Evolutionary conservation across 108 stramenopile genomes (phyloP), one percentile per base, ranked within the genome.

Genomic region (Pseudonitzschia delicatissima): DNA sequence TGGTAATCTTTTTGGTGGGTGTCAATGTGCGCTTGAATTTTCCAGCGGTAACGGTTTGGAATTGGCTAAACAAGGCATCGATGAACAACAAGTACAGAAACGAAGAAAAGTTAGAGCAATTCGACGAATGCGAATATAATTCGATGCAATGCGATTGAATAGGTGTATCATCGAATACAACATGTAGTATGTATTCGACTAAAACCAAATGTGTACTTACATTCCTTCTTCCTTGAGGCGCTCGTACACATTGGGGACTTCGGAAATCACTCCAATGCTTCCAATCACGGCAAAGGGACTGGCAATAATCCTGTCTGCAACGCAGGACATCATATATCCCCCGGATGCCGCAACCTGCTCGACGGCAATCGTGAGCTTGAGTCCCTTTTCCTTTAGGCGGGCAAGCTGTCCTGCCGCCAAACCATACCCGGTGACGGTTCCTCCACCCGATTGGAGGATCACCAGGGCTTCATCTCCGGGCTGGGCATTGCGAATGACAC

Each of bases 321-420:
- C 86, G 66, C 88, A 90, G 45, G 77, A 77, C 92, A 93, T 93
- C 86, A 93, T 87, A 59, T 86, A 82, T 45, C 81, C 92, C 42
- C 92, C 92, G 12, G 76, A 79, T 3, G 97, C 97, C 0, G 96
- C 97, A 0, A 98, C 95, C 71, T 96, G 90, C 60, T 98, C 97
- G 0, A 98, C 95, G 37, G 92, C 91, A 45, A 98, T 81, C 27
- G 96, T 96, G 12, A 98, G 68, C 44, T 81, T 81, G 40, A 95
- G 40, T 28, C 87, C 87, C n/a, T 77, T 72, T 33, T 85, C 77
- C 67, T 90, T 87, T 44, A 98, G 73, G 42, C 96, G 76, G 51
- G 67, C 65, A 12, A 98, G 67, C 73, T 96, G 97, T 11, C 84
- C 91, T 0, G 96, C 94, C 0, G 94, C 94, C 2, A 96, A 75